Conservation (phyloP, 129 eudicot species). For the Flaveria sonorensis region DNA sequence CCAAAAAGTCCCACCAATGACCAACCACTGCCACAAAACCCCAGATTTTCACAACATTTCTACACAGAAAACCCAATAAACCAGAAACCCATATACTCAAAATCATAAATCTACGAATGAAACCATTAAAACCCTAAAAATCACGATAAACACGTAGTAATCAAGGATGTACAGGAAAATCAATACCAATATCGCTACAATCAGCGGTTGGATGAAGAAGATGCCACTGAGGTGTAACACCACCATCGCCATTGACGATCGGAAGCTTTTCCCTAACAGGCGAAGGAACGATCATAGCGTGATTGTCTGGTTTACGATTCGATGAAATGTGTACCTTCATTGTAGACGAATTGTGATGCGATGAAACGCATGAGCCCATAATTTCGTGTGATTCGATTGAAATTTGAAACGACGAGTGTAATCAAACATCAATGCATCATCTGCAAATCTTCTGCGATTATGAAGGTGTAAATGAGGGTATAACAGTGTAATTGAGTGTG, state of each 20-base stretch:
- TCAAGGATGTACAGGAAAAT: background rate
- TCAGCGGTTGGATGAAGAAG: constrained; percentile 22
- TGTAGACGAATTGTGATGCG: constrained; percentile 11
- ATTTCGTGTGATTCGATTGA: background rate
- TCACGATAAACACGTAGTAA: background rate
- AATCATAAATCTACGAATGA: background rate
- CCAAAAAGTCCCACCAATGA: background rate
- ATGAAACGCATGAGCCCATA: constrained; percentile 38
- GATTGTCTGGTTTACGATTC: constrained; percentile 7
- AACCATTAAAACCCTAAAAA: background rate
- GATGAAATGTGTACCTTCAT: constrained; percentile 18
- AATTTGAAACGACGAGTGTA: constrained; percentile 21
- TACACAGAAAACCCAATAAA: background rate
- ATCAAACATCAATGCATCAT: constrained; percentile 11
- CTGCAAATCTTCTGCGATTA: constrained; percentile 9
- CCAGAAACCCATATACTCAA: background rate
- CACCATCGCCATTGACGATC: constrained; percentile 22
- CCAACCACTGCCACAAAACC: background rate
- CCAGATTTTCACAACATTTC: background rate
- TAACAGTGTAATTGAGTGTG: background rate
- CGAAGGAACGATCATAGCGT: background rate
- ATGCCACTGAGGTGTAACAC: constrained; percentile 36
- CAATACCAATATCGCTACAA: constrained; percentile 30
- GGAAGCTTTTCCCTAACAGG: constrained; percentile 23
- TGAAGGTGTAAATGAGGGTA: background rate